Evolutionary conservation across 1,284 basidiomycete species (phyloP).

Genomic region (Trichosporon sp.): DNA sequence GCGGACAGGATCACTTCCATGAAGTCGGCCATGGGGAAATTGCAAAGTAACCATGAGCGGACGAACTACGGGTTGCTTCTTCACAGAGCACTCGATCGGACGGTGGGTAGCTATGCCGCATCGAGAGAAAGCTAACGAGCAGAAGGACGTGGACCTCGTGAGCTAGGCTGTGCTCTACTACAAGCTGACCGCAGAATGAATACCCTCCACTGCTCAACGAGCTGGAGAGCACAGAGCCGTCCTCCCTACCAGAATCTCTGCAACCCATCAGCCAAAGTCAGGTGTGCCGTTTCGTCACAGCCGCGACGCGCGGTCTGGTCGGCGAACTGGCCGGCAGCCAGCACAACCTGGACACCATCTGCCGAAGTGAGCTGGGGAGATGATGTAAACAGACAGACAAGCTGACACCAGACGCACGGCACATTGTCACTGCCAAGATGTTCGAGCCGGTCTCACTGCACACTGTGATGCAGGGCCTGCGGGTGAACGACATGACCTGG

Average conservation of each 20-base stretch:
- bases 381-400: conserved; percentile 39
- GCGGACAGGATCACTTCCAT: conserved; percentile 9
- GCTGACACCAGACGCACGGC: conserved; percentile 57
- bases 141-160: conserved; percentile 15
- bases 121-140: neutral
- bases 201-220: neutral
- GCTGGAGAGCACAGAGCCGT: neutral
- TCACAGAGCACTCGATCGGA: conserved; percentile 10
- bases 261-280: conserved; percentile 38
- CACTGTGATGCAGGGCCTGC: conserved; percentile 68
- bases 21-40: conserved; percentile 23
- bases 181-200: neutral
- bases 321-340: conserved; percentile 74
- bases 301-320: conserved; percentile 64
- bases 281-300: conserved; percentile 65
- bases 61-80: conserved; percentile 20
- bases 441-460: conserved; percentile 81
- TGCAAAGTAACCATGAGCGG: conserved; percentile 23
- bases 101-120: conserved; percentile 5
- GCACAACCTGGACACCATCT: conserved; percentile 61
- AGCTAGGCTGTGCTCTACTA: neutral
- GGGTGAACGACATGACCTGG: conserved; percentile 76
- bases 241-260: neutral
- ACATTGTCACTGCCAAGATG: conserved; percentile 66
- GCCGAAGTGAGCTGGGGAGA: conserved; percentile 56